Evolutionary conservation across 768 basidiomycete genomes (phyloP).

Genomic region (Cystobasidium tubakii): DNA sequence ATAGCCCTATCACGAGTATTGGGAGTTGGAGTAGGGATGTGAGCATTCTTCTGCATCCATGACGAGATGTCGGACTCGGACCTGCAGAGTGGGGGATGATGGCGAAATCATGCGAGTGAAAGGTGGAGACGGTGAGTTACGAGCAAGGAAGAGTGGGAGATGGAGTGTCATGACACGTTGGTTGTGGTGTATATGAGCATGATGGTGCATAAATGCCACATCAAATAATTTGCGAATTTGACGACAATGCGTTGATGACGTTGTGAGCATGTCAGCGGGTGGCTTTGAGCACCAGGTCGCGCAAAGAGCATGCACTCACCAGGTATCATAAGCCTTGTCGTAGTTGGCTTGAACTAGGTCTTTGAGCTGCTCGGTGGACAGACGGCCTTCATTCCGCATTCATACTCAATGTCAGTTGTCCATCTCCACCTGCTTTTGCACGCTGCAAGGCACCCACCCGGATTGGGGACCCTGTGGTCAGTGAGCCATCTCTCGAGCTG

Average conservation of each 20-base stretch:
- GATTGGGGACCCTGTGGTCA: conserved; percentile 53
- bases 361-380: conserved; percentile 51
- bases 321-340: conserved; percentile 47
- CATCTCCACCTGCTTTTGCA: background rate
- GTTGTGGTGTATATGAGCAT: background rate
- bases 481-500: conserved; percentile 67
- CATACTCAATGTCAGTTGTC: background rate
- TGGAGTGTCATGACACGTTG: too few relatives aligned
- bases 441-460: conserved; percentile 22
- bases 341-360: conserved; percentile 51
- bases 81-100: background rate
- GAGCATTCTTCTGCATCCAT: conserved; percentile 46
- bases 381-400: too few relatives aligned
- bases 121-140: background rate
- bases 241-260: background rate
- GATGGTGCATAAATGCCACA: too few relatives aligned
- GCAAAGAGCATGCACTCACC: conserved; percentile 40
- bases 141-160: too few relatives aligned
- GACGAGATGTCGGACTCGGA: conserved; percentile 39
- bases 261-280: background rate
- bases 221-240: too few relatives aligned
- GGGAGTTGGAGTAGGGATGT: conserved; percentile 47
- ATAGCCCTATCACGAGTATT: conserved; percentile 31
- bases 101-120: background rate
- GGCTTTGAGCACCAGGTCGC: background rate